phyloP scores from a whole-genome alignment of 805 yeast species.

The Yamadazyma nakazawae region DNA sequence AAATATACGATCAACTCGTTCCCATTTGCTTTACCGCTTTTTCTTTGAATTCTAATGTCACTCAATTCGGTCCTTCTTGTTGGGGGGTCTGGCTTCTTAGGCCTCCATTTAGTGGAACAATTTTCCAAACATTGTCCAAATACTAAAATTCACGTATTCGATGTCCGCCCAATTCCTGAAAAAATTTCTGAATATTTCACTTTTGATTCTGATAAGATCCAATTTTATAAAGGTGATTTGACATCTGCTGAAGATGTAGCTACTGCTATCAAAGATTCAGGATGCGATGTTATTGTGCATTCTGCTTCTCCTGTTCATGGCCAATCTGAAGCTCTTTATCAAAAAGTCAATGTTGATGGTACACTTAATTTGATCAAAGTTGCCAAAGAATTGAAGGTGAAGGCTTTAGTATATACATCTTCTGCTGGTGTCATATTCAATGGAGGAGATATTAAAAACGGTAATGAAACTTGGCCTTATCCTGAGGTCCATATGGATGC shows the following conservation, averaged over 20 bases:
- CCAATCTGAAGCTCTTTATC: slow-evolving; percentile 72
- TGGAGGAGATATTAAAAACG: slow-evolving; percentile 90
- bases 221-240: slow-evolving; percentile 77
- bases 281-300: slow-evolving; percentile 81
- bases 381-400: slow-evolving; percentile 49
- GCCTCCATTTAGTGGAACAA: slow-evolving; percentile 85
- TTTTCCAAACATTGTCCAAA: slow-evolving; percentile 63
- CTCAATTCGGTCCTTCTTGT: slow-evolving; percentile 67
- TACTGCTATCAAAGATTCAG: slow-evolving; percentile 53
- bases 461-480: slow-evolving; percentile 91
- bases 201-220: slow-evolving; percentile 57
- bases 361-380: slow-evolving; percentile 71
- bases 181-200: slow-evolving; percentile 68
- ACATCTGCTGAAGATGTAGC: slow-evolving; percentile 69
- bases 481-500: slow-evolving; percentile 94
- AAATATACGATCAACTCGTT: background rate
- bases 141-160: slow-evolving; percentile 82
- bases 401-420: slow-evolving; percentile 87
- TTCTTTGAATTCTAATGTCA: background rate
- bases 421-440: slow-evolving; percentile 97
- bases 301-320: slow-evolving; percentile 98
- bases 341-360: slow-evolving; percentile 88
- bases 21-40: background rate
- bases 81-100: slow-evolving; percentile 97
- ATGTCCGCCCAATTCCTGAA: slow-evolving; percentile 83